Evolutionary conservation across 805 yeast species (phyloP), one percentile per base, ranked within the genome.

Genomic region (Lipomyces anomalus): DNA sequence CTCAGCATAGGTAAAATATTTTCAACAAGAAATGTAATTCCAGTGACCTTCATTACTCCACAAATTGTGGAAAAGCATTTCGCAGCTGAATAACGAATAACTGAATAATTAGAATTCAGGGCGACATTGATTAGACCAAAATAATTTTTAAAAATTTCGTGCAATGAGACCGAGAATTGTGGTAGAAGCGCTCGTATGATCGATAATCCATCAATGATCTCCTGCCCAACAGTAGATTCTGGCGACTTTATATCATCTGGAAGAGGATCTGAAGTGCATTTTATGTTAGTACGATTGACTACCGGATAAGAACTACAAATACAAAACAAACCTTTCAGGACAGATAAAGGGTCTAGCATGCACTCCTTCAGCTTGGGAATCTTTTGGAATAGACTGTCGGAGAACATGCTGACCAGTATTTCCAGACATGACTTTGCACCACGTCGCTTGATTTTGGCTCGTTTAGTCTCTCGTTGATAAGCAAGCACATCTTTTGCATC

Each of bases 21-120:
- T 55, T 81, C 79, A n/a, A 92, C 89, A 47, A 90, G 69, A 50
- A 78, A 79, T 5, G 94, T 82, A 65, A 92, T 82, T 0, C 87
- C 85, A 24, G 69, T 67, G 0, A 84, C 71, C 2, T 95, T 87
- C 35, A 79, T 67, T 1, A 77, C 76, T 9, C 78, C 73, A 49
- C 95, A 83, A 23, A 89, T 68, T 1, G 84, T 76, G 0, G 97
- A 87, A 56, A 90, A 74, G 50, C 95, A 84, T 63, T 86, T 86
- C 1, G 98, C 87, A 2, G 95, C 80, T 0, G 95, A 83, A 62
- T 85, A 90, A 37, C 99, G 73, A 57, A 92, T 75, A 1, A 92
- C 95, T 0, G 97, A 78, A 55, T 70, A 79, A n/a, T 73, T 68
- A 0, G 92, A 84, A 47, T 73, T 75, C 56, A 92, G 68, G 4